Percentiles rank a stretch among this genome's conserved stretches.
phyloP scores from a whole-genome alignment of 345 rosid genomes.

The Eucalyptus erythrocorys region DNA sequence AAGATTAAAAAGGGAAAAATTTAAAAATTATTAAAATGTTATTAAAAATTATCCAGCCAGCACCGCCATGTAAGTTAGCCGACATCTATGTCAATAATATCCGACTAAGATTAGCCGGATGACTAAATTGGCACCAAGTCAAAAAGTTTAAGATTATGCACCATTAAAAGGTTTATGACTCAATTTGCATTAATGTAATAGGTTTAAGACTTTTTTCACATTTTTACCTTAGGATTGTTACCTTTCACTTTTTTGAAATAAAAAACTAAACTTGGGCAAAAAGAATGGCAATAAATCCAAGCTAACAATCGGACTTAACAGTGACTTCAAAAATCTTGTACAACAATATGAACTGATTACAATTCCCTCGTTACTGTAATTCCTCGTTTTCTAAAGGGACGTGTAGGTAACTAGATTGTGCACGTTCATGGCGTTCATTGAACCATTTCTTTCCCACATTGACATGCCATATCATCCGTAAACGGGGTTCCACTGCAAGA shows the following conservation, averaged over 20 bases:
- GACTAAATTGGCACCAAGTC: too few species aligned
- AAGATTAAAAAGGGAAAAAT: too few species aligned
- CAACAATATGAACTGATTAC: background rate
- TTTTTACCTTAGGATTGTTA: too few species aligned
- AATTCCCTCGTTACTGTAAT: background rate
- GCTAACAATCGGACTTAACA: background rate
- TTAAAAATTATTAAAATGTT: too few species aligned
- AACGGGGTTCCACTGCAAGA: background rate
- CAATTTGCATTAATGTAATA: accelerated
- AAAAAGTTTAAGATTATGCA: too few species aligned
- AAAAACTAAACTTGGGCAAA: background rate
- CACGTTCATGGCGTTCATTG: background rate
- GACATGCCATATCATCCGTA: background rate
- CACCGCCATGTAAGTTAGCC: accelerated
- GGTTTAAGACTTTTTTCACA: accelerated
- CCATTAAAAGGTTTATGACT: too few species aligned
- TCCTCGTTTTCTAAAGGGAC: background rate
- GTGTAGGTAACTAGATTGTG: background rate
- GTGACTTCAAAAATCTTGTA: background rate
- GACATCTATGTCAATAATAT: too few species aligned
- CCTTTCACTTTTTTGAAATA: background rate
- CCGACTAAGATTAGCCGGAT: accelerated
- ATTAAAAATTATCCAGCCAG: too few species aligned
- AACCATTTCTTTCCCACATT: background rate
- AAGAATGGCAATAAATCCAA: background rate